phyloP scores from a whole-genome alignment of 192 early-diverging fungal genomes.

The Chytriomyces confervae region DNA sequence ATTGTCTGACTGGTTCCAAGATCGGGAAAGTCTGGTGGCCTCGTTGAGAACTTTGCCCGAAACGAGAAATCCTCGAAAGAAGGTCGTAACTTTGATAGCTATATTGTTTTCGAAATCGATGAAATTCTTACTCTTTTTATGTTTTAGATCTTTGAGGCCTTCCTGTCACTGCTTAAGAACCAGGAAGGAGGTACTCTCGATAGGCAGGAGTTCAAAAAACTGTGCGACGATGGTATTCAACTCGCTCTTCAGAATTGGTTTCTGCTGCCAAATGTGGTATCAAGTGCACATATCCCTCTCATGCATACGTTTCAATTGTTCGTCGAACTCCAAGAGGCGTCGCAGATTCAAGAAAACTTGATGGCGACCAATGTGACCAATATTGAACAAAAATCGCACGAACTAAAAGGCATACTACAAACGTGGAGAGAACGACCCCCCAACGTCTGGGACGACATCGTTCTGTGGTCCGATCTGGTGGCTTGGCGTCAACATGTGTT shows the following conservation, averaged over 20 bases:
- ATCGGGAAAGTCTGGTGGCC: slow-evolving; percentile 75
- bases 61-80: slow-evolving; percentile 68
- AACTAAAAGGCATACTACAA: slow-evolving; percentile 85
- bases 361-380: slow-evolving; percentile 78
- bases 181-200: slow-evolving; percentile 64
- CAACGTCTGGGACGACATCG: slow-evolving; percentile 96
- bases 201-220: slow-evolving; percentile 64
- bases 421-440: slow-evolving; percentile 98
- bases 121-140: neutral
- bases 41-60: slow-evolving; percentile 69
- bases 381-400: slow-evolving; percentile 83
- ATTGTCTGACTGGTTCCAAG: slow-evolving; percentile 90
- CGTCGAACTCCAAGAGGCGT: slow-evolving; percentile 93
- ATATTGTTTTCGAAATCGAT: slow-evolving; percentile 60
- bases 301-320: slow-evolving; percentile 96
- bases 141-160: slow-evolving; percentile 77
- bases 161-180: slow-evolving; percentile 74
- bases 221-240: slow-evolving; percentile 89
- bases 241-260: slow-evolving; percentile 84
- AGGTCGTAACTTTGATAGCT: slow-evolving; percentile 26
- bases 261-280: slow-evolving; percentile 77
- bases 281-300: slow-evolving; percentile 83
- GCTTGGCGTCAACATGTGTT: slow-evolving; percentile 99
- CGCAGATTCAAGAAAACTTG: slow-evolving; percentile 85
- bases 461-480: slow-evolving; percentile 96